A percentile compares a stretch with the other conserved stretches of the same genome.
phyloP scores from a whole-genome alignment of 768 basidiomycete species.

The Holtermannia corniformis region DNA sequence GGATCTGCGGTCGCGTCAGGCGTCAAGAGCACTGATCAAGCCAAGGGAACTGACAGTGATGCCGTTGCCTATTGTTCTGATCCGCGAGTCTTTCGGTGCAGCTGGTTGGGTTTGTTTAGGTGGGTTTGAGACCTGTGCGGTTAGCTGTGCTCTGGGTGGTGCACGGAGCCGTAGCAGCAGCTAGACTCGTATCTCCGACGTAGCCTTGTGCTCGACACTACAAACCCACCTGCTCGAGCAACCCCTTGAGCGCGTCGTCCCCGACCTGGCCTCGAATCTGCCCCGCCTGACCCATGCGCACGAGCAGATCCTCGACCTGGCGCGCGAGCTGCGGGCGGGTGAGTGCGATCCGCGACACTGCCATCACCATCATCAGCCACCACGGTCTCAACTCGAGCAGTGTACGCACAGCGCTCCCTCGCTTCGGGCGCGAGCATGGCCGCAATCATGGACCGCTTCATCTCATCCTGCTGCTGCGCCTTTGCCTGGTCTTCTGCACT shows the following conservation, averaged over 20 bases:
- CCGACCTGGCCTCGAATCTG: conserved; percentile 38
- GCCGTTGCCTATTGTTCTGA: conserved; percentile 27
- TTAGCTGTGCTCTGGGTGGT: not conserved
- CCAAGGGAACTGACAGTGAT: conserved; percentile 36
- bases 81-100: conserved; percentile 14
- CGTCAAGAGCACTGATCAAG: too few species aligned
- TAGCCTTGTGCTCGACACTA: too few species aligned
- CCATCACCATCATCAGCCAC: not conserved
- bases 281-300: conserved; percentile 35
- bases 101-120: conserved; percentile 14
- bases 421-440: conserved; percentile 37
- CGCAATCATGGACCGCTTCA: conserved; percentile 39
- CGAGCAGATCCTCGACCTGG: conserved; percentile 34
- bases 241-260: conserved; percentile 36
- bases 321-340: conserved; percentile 33
- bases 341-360: conserved; percentile 39
- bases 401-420: conserved; percentile 35
- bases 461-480: conserved; percentile 31
- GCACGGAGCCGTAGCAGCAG: too few species aligned
- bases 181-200: too few species aligned
- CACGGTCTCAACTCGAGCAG: not conserved
- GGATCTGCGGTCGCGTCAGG: conserved; percentile 25
- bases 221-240: conserved; percentile 37
- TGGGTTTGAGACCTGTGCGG: conserved; percentile 25
- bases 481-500: conserved; percentile 22